Evolutionary conservation across 108 stramenopile species (phyloP).

Genomic region (Aurantiochytrium sp.): DNA sequence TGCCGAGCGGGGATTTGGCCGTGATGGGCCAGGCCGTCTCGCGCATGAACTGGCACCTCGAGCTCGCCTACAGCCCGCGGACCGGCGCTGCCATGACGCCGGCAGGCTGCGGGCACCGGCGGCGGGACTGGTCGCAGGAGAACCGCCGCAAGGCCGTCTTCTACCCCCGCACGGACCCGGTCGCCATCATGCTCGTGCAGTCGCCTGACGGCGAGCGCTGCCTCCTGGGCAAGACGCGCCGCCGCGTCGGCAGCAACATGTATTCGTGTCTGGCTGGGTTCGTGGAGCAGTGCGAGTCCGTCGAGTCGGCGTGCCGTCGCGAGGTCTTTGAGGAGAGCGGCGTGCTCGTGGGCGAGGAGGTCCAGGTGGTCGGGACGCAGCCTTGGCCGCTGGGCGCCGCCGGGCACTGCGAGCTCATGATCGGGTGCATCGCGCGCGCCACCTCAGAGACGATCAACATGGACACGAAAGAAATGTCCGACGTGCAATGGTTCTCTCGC

Average conservation of each 20-base stretch:
- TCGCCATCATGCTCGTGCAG: constrained; percentile 29
- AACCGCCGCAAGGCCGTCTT: background rate
- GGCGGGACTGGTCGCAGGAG: background rate
- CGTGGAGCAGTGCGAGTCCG: constrained; percentile 24
- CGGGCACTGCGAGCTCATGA: constrained; percentile 30
- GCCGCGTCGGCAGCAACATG: background rate
- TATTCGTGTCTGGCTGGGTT: constrained; percentile 33
- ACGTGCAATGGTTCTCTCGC: constrained; percentile 25
- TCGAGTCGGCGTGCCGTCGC: constrained; percentile 28
- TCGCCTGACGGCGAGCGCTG: background rate
- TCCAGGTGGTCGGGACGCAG: constrained; percentile 7
- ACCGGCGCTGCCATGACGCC: background rate
- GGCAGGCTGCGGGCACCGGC: background rate
- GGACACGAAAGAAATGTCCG: background rate
- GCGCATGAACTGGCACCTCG: background rate
- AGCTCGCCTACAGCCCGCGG: background rate
- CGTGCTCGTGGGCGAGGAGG: constrained; percentile 11
- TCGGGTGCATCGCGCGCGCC: constrained; percentile 27
- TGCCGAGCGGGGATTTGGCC: background rate
- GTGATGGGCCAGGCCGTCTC: constrained; percentile 1
- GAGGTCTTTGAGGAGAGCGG: constrained; percentile 36
- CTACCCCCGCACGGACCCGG: constrained; percentile 35
- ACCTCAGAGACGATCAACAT: background rate
- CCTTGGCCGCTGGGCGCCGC: constrained; percentile 35
- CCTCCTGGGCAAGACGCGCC: constrained; percentile 18